phyloP scores from a whole-genome alignment of 2,329 filamentous ascomycete genomes.

The Hymenoscyphus occultus region DNA sequence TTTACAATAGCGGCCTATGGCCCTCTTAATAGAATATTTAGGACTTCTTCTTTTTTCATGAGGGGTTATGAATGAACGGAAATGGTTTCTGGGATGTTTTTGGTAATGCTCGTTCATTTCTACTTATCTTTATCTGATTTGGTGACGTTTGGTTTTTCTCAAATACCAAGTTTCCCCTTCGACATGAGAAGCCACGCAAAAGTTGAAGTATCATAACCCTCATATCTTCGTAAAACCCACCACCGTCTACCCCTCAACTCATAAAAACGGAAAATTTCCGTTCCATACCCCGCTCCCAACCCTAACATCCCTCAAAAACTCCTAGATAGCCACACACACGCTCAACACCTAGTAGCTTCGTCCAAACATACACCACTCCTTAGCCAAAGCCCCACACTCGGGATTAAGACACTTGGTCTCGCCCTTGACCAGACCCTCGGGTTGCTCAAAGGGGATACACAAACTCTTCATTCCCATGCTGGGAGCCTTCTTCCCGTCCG shows the following conservation, averaged over 20 bases:
- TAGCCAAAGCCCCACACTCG: conserved; percentile 71
- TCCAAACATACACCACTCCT: conserved; percentile 93
- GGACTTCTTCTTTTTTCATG: conserved; percentile 3
- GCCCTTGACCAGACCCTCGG: conserved; percentile 71
- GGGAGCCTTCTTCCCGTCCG: conserved; percentile 51
- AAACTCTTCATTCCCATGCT: conserved; percentile 75
- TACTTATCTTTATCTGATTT: background rate
- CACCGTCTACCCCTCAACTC: background rate
- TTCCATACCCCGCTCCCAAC: background rate
- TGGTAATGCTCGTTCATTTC: background rate
- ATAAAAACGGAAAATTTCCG: background rate
- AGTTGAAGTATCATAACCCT: background rate
- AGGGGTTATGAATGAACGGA: background rate
- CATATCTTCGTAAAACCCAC: background rate
- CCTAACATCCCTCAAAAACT: background rate
- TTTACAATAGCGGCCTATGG: conserved; percentile 24
- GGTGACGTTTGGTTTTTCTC: background rate
- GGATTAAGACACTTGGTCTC: conserved; percentile 92
- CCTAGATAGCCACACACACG: background rate
- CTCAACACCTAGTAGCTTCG: conserved; percentile 46
- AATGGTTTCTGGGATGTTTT: background rate
- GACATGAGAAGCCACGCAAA: background rate
- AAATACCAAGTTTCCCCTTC: background rate
- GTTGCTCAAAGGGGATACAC: conserved; percentile 84
- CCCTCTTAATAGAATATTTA: conserved; percentile 29